Base-by-base conservation (phyloP, 2,329 filamentous ascomycete species). In the Stagonosporopsis chrysanthemi region DNA sequence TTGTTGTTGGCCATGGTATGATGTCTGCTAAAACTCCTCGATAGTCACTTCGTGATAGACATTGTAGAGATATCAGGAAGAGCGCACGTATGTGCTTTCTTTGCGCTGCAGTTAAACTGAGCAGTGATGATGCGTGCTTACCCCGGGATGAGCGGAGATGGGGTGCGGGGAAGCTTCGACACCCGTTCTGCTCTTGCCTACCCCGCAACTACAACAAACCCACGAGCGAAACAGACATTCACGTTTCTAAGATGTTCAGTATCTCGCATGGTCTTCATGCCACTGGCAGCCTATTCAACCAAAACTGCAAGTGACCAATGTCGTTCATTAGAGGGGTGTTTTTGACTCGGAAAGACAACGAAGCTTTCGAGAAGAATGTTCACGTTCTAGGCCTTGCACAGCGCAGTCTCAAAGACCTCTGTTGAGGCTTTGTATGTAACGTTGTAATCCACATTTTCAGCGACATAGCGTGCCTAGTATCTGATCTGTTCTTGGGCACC, bases 1-100 rank as follows among this genome's bases (percentile, higher is more conserved):
- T 41, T 54, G 24, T 53, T 63, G 22, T 49, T 48, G 14, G 51
- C 29, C 61, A 63, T 63, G 36, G 2, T 55, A n/a, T 39, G 28
- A 11, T 40, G 15, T 19, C 17, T 31, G 8, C 0, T 23, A 4
- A 12, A 14, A 6, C 6, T 35, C 8, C 26, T 40, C 4, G 48
- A 40, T 40, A 44, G 48, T 57, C 33, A 49, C 43, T 41, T 52
- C 14, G 23, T 19, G 12, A 39, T 11, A 11, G 28, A 28, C 38
- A 52, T 52, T 26, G 4, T 19, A n/a, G 17, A 33, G 15, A 43
- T 15, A 3, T 17, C 15, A 28, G 28, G 14, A 33, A 7, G 3
- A 35, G 29, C 7, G 19, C 28, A 23, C 6, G 1, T 4, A 19
- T 11, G 6, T 19, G 28, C 6, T 12, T 17, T 39, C 17, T 15